Conservation (phyloP, 208 protist genomes). For the Leishmania tropica region DNA sequence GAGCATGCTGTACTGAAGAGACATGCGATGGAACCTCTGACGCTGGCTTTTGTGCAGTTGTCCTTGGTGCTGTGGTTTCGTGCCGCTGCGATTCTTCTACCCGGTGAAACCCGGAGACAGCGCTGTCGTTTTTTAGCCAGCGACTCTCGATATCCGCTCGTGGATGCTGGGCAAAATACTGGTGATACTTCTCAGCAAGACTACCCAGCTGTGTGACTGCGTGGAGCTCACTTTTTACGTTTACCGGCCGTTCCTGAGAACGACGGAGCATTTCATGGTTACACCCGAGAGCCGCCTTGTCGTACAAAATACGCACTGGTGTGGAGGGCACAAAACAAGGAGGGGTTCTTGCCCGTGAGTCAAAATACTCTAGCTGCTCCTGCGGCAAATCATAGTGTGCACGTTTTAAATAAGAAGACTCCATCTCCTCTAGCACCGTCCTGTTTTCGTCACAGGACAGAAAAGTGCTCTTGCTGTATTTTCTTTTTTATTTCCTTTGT, state of each 20-base stretch:
- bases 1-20: not conserved
- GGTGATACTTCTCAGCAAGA: slow-evolving; percentile 23
- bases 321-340: not conserved
- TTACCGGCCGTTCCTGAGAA: not conserved
- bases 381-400: slow-evolving; percentile 29
- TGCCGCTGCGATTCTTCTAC: not conserved
- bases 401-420: not conserved
- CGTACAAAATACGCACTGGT: not conserved
- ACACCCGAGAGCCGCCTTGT: not conserved
- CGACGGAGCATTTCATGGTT: not conserved
- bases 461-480: not conserved
- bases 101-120: not conserved
- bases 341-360: slow-evolving; percentile 8
- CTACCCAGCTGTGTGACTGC: not conserved
- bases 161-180: slow-evolving; percentile 8
- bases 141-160: not conserved
- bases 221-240: not conserved
- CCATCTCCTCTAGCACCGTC: slow-evolving; percentile 3
- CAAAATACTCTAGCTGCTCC: slow-evolving; percentile 31
- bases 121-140: not conserved
- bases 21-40: not conserved
- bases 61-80: not conserved
- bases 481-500: not conserved
- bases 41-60: not conserved
- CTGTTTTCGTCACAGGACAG: not conserved